Evolutionary conservation across 2,329 filamentous ascomycete species (phyloP), one percentile per base, ranked within the genome.

Genomic region (Fusarium begoniae): DNA sequence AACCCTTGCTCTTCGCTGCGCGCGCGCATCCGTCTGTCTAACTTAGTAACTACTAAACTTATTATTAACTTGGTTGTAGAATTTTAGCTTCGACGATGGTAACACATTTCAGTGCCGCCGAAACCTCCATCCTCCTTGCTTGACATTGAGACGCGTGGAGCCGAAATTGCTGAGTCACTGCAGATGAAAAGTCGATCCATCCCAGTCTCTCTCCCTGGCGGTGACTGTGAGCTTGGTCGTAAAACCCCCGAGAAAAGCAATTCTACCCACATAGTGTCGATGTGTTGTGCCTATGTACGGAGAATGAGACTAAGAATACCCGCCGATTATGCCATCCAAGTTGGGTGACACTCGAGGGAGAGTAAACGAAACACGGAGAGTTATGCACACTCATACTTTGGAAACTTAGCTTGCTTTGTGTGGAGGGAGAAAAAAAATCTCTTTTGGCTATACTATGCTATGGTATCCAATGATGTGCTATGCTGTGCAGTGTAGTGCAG

Each of bases 361-460:
- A 54, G 24, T 30, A 59, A 48, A 59, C 37, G 48, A 63, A 61
- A 56, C 64, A 54, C 32, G 45, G 43, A 65, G 28, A 66, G 55
- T 72, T 60, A 62, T 64, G 63, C 62, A 66, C 58, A 44, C 20
- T 54, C 24, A 38, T 37, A 40, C 38, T 65, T n/a, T 56, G 43
- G 26, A 68, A 41, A 66, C 57, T 66, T 74, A 64, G 44, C 57
- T 69, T 70, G 67, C 63, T 75, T 75, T 66, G 58, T 72, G 37
- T 70, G 66, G 75, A 77, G 73, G 63, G 73, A 73, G 74, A 70
- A 73, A 62, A 67, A 68, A 71, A 60, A 63, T 70, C 67, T 76
- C 73, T 77, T 76, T 76, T 72, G 71, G 54, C 72, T 78, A 76
- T 78, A 77, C 69, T 78, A 76, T 77, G 74, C 73, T 75, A 74